Conservation (phyloP, 176 grass and related monocot genomes). For the Miscanthus lutarioriparius region DNA sequence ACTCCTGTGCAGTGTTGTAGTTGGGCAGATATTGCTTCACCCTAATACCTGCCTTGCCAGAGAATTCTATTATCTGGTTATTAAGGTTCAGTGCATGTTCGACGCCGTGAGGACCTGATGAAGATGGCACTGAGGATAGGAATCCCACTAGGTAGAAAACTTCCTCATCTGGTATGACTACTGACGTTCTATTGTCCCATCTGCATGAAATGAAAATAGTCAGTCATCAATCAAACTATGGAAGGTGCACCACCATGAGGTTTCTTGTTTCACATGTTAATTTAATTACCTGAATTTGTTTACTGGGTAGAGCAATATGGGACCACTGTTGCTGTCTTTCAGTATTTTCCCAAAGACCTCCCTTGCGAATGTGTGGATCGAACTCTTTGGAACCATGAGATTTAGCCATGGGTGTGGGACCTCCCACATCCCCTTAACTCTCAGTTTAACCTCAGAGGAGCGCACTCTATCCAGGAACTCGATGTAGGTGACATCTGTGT, state of each 20-base stretch:
- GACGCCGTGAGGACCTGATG: conserved; percentile 32
- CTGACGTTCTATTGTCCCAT: conserved; percentile 84
- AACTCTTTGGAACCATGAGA: conserved; percentile 68
- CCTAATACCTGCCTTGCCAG: conserved; percentile 42
- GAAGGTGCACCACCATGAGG: neutral
- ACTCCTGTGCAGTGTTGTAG: conserved; percentile 59
- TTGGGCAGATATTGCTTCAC: conserved; percentile 85
- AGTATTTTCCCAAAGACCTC: conserved; percentile 80
- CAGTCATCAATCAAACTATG: conserved; percentile 16
- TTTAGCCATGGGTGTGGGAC: conserved; percentile 96
- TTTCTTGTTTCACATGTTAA: conserved; percentile 19
- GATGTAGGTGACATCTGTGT: conserved; percentile 67
- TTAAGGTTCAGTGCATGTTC: conserved; percentile 61
- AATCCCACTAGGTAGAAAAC: conserved; percentile 89
- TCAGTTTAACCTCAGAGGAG: conserved; percentile 67
- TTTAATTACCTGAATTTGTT: conserved; percentile 63
- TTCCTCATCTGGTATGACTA: conserved; percentile 74
- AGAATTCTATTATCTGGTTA: conserved; percentile 60
- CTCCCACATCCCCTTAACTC: conserved; percentile 86
- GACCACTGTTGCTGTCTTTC: conserved; percentile 70
- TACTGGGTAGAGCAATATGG: conserved; percentile 84
- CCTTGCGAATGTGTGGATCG: conserved; percentile 61
- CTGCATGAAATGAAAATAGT: conserved; percentile 44
- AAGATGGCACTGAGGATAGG: conserved; percentile 53
- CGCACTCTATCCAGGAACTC: conserved; percentile 91